Conservation (phyloP, 306 rosid species). For the Rosa rugosa region DNA sequence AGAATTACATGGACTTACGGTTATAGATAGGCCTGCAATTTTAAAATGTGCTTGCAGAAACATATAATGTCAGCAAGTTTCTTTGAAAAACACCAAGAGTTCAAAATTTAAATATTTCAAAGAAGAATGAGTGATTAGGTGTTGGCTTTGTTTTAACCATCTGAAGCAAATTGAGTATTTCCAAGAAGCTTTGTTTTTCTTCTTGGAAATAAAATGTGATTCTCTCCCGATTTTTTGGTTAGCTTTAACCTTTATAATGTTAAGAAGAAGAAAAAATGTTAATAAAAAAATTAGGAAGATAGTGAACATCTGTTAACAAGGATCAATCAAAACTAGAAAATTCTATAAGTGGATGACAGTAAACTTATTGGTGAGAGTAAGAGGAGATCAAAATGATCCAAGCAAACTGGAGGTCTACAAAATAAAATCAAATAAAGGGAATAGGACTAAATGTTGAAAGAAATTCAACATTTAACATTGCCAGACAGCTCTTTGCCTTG, state of each 20-base stretch:
- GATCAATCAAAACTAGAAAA: background rate
- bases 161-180: no score
- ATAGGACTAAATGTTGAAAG: background rate
- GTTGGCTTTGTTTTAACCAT: no score
- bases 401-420: background rate
- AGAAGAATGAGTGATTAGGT: background rate
- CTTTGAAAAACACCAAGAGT: background rate
- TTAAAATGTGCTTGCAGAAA: background rate
- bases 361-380: background rate
- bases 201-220: background rate
- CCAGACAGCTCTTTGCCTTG: background rate
- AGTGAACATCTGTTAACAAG: background rate
- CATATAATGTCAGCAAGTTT: background rate
- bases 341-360: background rate
- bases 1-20: conserved; percentile 11
- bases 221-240: background rate
- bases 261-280: background rate
- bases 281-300: background rate
- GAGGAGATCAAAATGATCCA: background rate
- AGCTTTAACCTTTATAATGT: background rate
- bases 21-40: conserved; percentile 1
- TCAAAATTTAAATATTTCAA: background rate
- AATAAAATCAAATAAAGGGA: background rate
- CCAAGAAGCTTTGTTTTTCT: no score
- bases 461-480: background rate